Base-by-base conservation (phyloP, 1,139 yeast genomes). In the Waltiozyma sp. region DNA sequence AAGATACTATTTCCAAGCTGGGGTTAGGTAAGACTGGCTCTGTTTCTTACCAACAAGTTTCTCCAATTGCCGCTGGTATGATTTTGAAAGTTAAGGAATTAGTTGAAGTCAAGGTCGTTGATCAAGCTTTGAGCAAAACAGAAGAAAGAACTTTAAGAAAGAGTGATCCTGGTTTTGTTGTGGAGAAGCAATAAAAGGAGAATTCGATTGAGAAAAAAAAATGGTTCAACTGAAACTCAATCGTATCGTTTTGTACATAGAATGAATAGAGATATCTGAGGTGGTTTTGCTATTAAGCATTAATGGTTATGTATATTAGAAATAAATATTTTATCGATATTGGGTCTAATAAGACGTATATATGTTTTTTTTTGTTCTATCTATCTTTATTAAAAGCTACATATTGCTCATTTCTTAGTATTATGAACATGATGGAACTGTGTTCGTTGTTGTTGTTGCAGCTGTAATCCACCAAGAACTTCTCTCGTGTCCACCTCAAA, bases 41-140 rank as follows among this genome's bases (percentile, higher is more conserved):
- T 39, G 74, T 80, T 1, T 80, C 79, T 6, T 89, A 82, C 64
- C 88, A 80, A 55, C 67, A 68, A 41, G 88, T 86, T 11, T 72
- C 82, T 21, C 88, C 93, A 19, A 74, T 82, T 36, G 75, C 83
- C 45, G 96, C 97, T 7, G 95, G 95, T 59, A 80, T 82, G 66
- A 72, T 91, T 47, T 77, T 87, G 41, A 70, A 75, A 47, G 86
- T 91, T 44, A 91, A 91, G 62, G 97, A 91, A 61, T 69, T 91
- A 45, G 91, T 91, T n/a, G 75, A 75, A 45, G 93, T 91, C 28
- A 93, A 88, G 53, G 68, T 88, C 38, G 80, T 83, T 9, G 79
- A 79, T 39, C 64, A 69, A 35, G 63, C 61, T 23, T 62, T 75
- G 54, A 61, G 76, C 2, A 70, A 67, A 41, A 60, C 62, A n/a